Base-by-base conservation (phyloP, 75 land plant species). In the Cunninghamia lanceolata region DNA sequence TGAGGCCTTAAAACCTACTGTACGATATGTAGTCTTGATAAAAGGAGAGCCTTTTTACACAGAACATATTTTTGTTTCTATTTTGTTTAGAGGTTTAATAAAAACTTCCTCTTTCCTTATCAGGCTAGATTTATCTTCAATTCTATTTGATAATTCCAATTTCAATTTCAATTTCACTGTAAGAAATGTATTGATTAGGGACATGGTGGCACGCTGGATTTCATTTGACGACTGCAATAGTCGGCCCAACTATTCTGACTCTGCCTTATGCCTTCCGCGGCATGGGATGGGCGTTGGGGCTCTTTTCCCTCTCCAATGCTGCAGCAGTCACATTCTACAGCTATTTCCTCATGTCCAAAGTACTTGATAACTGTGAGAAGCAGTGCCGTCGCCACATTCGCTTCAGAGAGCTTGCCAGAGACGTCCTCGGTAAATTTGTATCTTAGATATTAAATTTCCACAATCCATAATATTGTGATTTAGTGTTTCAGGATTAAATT, bases 141-240 rank as follows among this genome's bases (percentile, higher is more conserved):
- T 13, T 11, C 15, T 50, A 50, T 50, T 50, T 11, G 15, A 50
- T 1, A 50, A 1, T 50, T 0, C 13, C 45, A 3, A 43, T 43
- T 43, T 43, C 45, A 11, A 1, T 50, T 10, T 50, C 99, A 95
- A 2, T 50, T 43, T 43, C 40, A 95, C 99, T 19, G 96, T 43
- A 50, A 50, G 52, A 50, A 50, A 50, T 50, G 52, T 50, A 13
- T 50, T 50, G 14, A 50, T 50, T 1, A 50, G 96, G 63, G 94
- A 50, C 52, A 50, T 88, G 52, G 52, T 50, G 52, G 52, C 52
- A 50, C 52, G 52, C 52, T 50, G 52, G 52, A 2, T 50, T 50
- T 82, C 99, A 96, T 83, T 82, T 96, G 78, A 94, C 96, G 81
- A 93, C 99, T 59, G 94, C 99, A 77, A 96, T 95, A 1, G 99